Evolutionary conservation across 352 stramenopile species (phyloP), one percentile per base, ranked within the genome.

Genomic region (Aphanomyces astaci): DNA sequence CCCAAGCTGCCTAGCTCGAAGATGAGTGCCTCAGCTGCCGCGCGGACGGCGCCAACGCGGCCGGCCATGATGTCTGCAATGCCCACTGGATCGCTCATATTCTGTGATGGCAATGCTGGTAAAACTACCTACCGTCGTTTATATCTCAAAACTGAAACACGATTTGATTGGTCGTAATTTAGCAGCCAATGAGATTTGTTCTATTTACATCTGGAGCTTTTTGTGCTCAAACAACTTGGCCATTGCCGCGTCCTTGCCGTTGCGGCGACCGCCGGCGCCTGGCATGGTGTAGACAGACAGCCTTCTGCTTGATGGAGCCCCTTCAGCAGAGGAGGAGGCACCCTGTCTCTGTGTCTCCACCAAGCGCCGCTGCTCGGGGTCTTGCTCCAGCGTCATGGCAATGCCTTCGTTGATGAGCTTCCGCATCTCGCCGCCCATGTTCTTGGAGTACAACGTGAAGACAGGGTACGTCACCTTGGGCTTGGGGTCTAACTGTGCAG

Each of bases 1-100:
- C 15, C 49, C 40, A 7, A 43, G 68, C 89, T 80, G 63, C 82
- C 87, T 10, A 94, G 78, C 71, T 94, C 86, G 22, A 92, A 73
- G 43, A 94, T 84, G 69, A 94, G 91, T 68, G 84, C 91, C 74
- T 94, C 86, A 22, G 86, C 81, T 48, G 86, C 92, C 49, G 84
- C 91, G 55, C 86, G 86, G 51, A 94, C 73, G 60, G 92, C 86
- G 71, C 84, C 86, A 45, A 94, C 86, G 53, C 86, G 84, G 36
- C 86, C 86, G 30, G 91, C 70, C 31, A 94, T 72, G 73, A 94
- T 94, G 67, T 94, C 86, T 7, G 86, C 86, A 32, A 94, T 75
- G 65, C 92, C 92, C 75, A 94, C 92, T 64, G 86, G 86, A 65
- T 94, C 86, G 73, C 86, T 91, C 86, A 94, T 43, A 43, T 43